A percentile compares a stretch with the other conserved stretches of the same genome.
phyloP scores from a whole-genome alignment of 2,329 filamentous ascomycete genomes.

The Fusarium sambucinum region DNA sequence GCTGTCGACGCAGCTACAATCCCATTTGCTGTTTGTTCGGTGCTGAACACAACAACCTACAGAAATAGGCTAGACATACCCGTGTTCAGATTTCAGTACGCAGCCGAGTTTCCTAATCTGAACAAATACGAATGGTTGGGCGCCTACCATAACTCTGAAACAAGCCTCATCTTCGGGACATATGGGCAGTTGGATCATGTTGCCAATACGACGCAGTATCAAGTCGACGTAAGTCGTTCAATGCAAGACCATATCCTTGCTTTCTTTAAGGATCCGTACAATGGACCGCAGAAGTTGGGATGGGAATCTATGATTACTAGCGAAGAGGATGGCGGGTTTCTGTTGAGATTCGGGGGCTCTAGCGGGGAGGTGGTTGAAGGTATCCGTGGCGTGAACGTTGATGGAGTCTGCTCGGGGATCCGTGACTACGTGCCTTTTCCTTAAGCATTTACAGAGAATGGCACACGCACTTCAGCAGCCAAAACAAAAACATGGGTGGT shows the following conservation, averaged over 20 bases:
- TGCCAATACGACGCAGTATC: not conserved
- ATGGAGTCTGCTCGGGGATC: not conserved
- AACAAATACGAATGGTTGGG: not conserved
- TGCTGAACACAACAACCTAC: not conserved
- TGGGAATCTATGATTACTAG: not conserved
- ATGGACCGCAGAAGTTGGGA: not conserved
- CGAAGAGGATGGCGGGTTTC: not conserved
- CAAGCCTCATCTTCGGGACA: not conserved
- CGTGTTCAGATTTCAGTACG: not conserved
- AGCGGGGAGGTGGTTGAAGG: not conserved
- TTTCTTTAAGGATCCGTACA: not conserved
- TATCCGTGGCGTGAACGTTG: not conserved
- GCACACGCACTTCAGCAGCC: too few species aligned
- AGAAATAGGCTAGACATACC: not conserved
- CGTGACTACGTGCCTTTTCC: not conserved
- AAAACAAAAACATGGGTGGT: too few species aligned
- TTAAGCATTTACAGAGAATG: not conserved
- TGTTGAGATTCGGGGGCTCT: not conserved
- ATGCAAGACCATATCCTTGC: not conserved
- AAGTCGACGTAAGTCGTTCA: not conserved
- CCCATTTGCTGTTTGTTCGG: not conserved
- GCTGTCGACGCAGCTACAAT: not conserved
- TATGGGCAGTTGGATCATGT: not conserved
- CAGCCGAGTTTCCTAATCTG: not conserved
- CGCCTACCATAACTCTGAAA: not conserved